A percentile compares a stretch with the other conserved stretches of the same genome.
Evolutionary conservation across 2,329 filamentous ascomycete species (phyloP).

Genomic region (Dactylella cylindrospora): DNA sequence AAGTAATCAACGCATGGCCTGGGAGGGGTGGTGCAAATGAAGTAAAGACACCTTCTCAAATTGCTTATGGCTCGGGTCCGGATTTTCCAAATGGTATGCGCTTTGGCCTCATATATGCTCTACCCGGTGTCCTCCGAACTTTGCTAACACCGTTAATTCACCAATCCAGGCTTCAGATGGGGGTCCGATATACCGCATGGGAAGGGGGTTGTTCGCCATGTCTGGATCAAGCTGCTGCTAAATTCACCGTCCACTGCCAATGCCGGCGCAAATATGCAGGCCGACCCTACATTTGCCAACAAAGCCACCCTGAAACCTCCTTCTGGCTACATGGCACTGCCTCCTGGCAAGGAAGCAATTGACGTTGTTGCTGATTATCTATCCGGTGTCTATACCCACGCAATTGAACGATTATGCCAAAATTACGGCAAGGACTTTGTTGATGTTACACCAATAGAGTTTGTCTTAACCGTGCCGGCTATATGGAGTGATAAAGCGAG

Average conservation of each 20-base stretch:
- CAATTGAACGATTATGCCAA: slow-evolving; percentile 55
- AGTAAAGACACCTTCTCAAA: slow-evolving; percentile 31
- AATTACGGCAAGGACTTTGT: slow-evolving; percentile 55
- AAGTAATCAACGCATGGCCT: slow-evolving; percentile 39
- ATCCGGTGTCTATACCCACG: slow-evolving; percentile 57
- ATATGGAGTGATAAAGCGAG: slow-evolving; percentile 63
- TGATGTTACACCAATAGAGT: slow-evolving; percentile 56
- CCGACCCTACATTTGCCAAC: slow-evolving; percentile 42
- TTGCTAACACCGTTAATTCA: neutral
- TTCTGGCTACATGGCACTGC: slow-evolving; percentile 44
- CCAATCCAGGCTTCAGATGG: slow-evolving; percentile 38
- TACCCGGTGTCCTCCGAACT: neutral
- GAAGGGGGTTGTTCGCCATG: slow-evolving; percentile 23
- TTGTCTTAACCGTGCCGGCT: slow-evolving; percentile 62
- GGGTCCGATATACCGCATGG: slow-evolving; percentile 38
- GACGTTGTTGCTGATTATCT: slow-evolving; percentile 57
- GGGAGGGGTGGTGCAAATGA: slow-evolving; percentile 38
- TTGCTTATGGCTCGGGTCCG: slow-evolving; percentile 32
- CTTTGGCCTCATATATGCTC: neutral
- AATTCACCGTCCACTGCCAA: slow-evolving; percentile 42
- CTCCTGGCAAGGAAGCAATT: slow-evolving; percentile 46
- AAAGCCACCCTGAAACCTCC: slow-evolving; percentile 30
- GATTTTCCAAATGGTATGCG: slow-evolving; percentile 34
- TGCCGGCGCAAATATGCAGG: slow-evolving; percentile 33
- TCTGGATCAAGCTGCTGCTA: slow-evolving; percentile 39